These are phyloP conservation scores for Vachellia pachyceras DNA, from an alignment of 306 rosid species.

Conservation along the genomic window DNA sequence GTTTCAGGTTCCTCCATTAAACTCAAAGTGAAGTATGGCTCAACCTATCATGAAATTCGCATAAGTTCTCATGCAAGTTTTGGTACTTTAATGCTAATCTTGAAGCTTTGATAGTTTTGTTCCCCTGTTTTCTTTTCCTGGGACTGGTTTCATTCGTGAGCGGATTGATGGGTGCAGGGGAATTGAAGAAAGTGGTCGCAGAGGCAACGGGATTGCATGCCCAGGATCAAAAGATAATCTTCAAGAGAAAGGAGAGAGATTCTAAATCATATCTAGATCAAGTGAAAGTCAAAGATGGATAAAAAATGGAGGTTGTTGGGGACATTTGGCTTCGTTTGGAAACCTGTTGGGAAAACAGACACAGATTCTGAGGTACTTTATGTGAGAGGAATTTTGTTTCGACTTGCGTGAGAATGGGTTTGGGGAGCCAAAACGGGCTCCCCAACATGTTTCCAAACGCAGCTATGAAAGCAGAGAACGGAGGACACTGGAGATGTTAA, in stretches of 20 bases:
- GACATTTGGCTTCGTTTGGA: no score
- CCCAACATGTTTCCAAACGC: no score
- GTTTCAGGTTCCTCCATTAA: conserved; percentile 44
- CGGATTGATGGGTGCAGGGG: conserved; percentile 58
- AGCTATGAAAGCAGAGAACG: conserved; percentile 62
- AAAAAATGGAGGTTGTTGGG: conserved; percentile 62
- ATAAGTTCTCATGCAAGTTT: conserved; percentile 83
- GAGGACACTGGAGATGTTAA: conserved; percentile 55
- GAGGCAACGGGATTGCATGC: conserved; percentile 68
- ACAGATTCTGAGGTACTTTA: no score
- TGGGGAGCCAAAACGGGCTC: no score
- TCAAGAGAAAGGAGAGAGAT: conserved; percentile 78
- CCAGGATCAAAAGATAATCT: conserved; percentile 72
- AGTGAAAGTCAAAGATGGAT: conserved; percentile 70
- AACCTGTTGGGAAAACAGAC: no score
- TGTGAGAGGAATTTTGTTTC: no score
- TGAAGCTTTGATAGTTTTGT: background rate
- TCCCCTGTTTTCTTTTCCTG: background rate
- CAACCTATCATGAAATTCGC: conserved; percentile 58
- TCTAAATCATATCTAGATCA: conserved; percentile 78
- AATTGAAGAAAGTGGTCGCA: conserved; percentile 81
- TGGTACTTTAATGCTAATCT: conserved; percentile 62
- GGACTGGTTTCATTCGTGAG: background rate
- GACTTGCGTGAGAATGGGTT: no score
- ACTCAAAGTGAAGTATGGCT: conserved; percentile 70